Evolutionary conservation across 345 rosid species (phyloP), one percentile per base, ranked within the genome.

Genomic region (Populus simonii): DNA sequence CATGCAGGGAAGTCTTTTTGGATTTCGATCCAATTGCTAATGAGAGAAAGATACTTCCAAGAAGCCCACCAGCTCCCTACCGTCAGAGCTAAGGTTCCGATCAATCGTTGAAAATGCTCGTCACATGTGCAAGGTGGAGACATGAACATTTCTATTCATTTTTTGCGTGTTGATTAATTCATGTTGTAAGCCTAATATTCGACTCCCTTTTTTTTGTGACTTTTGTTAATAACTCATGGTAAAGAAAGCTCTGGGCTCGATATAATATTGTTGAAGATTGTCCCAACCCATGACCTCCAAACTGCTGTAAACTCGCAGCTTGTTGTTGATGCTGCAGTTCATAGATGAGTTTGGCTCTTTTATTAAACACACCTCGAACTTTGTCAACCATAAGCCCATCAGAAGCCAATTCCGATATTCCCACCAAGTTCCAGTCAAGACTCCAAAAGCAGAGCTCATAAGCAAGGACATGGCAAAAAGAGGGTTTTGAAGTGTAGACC

Each of bases 401-500:
- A 85, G 76, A 92, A 90, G 87, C 88, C 90, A 82, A 81, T 87
- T 89, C 86, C 88, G 94, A 59, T 90, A 93, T 78, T 89, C 92
- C 73, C 84, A 96, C 11, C 97, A 92, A 85, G 93, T 95, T 69
- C 98, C 93, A 0, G 98, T 88, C 59, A 95, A 90, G 85, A 85
- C 93, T 31, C 89, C 99, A 0, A 95, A 95, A 85, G 94, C 92
- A 7, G 97, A 95, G 78, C 78, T 77, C 72, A 91, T 93, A 74
- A 89, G 97, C 92, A 92, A 91, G 75, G 98, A 95, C 79, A 89
- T 90, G 13, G 94, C 93, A 53, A 90, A 89, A 74, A 87, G 99
- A 78, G 98, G 97, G 39, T 95, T 93, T 73, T 93, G 99, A 10
- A 86, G 99, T 0, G 97, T 31, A 2, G 33, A 2, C 3, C 33